Evolutionary conservation across 345 rosid genomes (phyloP).

Genomic region (Eucalyptus polyanthemos): DNA sequence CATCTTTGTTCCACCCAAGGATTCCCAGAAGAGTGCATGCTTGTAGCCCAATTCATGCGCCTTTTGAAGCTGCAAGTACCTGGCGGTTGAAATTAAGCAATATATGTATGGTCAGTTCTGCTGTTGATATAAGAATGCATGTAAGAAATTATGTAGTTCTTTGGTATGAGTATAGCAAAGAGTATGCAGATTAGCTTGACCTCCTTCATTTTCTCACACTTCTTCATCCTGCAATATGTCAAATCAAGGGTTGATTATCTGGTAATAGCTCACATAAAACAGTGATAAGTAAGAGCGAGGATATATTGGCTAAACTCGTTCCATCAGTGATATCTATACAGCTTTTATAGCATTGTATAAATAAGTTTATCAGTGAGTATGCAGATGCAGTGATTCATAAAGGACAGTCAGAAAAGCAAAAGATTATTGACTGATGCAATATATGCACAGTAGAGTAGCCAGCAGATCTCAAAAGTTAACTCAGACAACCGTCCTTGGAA

Average conservation of each 20-base stretch:
- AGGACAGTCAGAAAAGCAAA: neutral
- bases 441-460: neutral
- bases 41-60: neutral
- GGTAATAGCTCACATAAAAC: neutral
- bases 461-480: neutral
- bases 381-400: neutral
- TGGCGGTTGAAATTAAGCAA: neutral
- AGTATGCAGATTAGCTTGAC: neutral
- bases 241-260: neutral
- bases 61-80: neutral
- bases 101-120: neutral
- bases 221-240: neutral
- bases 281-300: neutral
- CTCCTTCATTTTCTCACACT: neutral
- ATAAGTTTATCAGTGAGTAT: neutral
- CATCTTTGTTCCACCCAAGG: neutral
- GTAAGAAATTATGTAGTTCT: neutral
- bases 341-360: neutral
- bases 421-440: neutral
- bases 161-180: neutral
- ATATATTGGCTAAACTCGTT: neutral
- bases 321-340: neutral
- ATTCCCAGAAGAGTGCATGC: neutral
- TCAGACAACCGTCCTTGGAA: neutral
- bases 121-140: neutral